Evolutionary conservation across 345 rosid species (phyloP), one percentile per base, ranked within the genome.

Genomic region (Anastatica hierochuntica): DNA sequence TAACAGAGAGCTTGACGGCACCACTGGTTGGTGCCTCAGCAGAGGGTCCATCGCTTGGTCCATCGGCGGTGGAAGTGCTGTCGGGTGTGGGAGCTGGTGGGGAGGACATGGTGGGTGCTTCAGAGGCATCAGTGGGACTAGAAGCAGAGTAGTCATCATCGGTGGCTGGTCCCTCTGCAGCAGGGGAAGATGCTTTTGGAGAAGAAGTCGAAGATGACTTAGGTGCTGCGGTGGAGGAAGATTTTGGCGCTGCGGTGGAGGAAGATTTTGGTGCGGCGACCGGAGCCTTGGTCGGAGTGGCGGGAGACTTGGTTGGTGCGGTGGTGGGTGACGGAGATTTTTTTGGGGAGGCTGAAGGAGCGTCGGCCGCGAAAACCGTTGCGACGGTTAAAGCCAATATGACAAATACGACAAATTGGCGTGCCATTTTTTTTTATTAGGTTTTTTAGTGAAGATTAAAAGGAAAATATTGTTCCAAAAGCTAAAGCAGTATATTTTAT

Each of bases 401-500:
- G 4, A 38, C 60, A 10, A 67, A 30, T 23, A 67, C 56, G 12
- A 71, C 0, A 43, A 60, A 46, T 35, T 63, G 74, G 7, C 71
- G 66, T 5, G 73, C 76, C 74, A 71, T 71, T 43, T 27, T 58
- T 51, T 8, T 11, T n/a, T n/a, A n/a, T n/a, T n/a, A n/a, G n/a
- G n/a, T 14, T 0, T 18, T 39, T 56, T 40, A 33, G 10, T 24
- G 15, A 31, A 52, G 56, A 52, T 30, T 58, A 59, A 52, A 59
- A 59, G 26, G 43, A 48, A 11, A 2, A 39, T 45, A 53, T 53
- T 60, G 5, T 43, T 49, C 53, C 24, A 21, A 60, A 67, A 60
- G 61, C 66, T 60, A 46, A 66, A 53, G 62, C 66, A 67, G 57
- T 60, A 53, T 39, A 33, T 24, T 35, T 56, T 0, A 20, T 48